These are phyloP conservation scores for Serendipita indica DNA, from an alignment of 768 basidiomycete species.

Conservation along the genomic window DNA sequence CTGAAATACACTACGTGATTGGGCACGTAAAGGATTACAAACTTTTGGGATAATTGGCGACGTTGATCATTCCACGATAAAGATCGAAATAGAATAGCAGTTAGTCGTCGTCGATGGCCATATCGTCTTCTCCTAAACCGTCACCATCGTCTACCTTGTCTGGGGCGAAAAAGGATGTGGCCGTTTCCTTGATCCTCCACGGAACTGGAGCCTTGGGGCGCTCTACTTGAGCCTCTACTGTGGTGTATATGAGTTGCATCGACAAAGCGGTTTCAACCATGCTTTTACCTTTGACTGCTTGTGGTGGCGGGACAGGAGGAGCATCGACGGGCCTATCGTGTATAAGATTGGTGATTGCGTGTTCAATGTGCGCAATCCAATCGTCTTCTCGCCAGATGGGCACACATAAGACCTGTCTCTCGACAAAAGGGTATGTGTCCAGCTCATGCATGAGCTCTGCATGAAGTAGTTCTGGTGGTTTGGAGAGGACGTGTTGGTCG, in stretches of 20 bases:
- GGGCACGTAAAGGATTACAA: not conserved
- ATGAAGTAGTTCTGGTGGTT: not conserved
- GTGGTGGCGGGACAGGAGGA: not conserved
- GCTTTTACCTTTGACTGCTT: not conserved
- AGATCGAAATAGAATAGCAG: not conserved
- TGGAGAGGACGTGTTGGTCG: not conserved
- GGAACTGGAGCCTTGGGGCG: not conserved
- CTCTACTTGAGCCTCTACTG: not conserved
- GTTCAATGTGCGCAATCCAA: slow-evolving; percentile 1
- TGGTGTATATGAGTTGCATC: not conserved
- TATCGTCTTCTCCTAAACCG: slow-evolving; percentile 12
- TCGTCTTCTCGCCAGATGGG: slow-evolving; percentile 8
- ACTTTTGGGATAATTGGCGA: not conserved
- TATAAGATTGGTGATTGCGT: not conserved
- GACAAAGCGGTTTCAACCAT: not conserved
- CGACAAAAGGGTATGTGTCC: slow-evolving; percentile 4
- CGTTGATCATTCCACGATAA: not conserved
- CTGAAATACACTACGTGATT: not conserved
- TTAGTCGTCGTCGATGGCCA: slow-evolving; percentile 9
- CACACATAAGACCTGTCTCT: slow-evolving; percentile 8
- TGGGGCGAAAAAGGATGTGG: not conserved
- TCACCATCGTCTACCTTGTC: not conserved
- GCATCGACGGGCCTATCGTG: slow-evolving; percentile 5
- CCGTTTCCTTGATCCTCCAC: not conserved
- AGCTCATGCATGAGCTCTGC: not conserved